A percentile compares a stretch with the other conserved stretches of the same genome.
These are phyloP conservation scores for Boletus semigastroideus DNA, from an alignment of 1,284 basidiomycete genomes.

Conservation along the genomic window DNA sequence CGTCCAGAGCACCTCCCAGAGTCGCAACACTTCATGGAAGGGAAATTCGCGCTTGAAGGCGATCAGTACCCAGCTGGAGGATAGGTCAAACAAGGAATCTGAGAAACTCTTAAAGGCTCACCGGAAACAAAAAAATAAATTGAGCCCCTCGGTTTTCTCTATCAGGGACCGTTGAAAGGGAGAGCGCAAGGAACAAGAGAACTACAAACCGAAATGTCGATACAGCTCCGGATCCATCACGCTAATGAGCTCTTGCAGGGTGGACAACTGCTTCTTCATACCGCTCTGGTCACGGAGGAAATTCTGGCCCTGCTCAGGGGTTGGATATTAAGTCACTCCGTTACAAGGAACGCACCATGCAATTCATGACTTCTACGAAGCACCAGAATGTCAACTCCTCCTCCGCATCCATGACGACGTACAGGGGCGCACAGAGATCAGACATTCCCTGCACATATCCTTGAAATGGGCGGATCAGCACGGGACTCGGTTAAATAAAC, in stretches of 20 bases:
- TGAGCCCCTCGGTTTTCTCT: constrained; percentile 90
- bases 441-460: constrained; percentile 98
- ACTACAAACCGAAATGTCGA: constrained; percentile 68
- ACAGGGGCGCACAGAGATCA: constrained; percentile 92
- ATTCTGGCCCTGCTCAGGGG: constrained; percentile 74
- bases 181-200: not conserved
- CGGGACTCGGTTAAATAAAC: constrained; percentile 11
- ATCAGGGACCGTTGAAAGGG: constrained; percentile 13
- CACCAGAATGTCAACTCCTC: constrained; percentile 95
- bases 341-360: constrained; percentile 65
- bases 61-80: constrained; percentile 77
- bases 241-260: constrained; percentile 86
- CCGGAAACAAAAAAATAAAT: constrained; percentile 98
- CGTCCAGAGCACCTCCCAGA: constrained; percentile 98
- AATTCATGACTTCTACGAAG: constrained; percentile 92
- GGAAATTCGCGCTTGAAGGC: constrained; percentile 95
- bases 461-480: constrained; percentile 35
- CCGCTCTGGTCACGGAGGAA: constrained; percentile 96
- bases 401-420: constrained; percentile 87
- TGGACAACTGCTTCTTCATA: constrained; percentile 92
- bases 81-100: not conserved
- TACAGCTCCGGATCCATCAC: constrained; percentile 95
- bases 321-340: constrained; percentile 3
- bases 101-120: constrained; percentile 36
- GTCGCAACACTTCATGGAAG: constrained; percentile 81